Percentiles rank a stretch among this genome's conserved stretches.
Conservation (phyloP, 345 rosid species). For the Melaleuca quinquenervia region DNA sequence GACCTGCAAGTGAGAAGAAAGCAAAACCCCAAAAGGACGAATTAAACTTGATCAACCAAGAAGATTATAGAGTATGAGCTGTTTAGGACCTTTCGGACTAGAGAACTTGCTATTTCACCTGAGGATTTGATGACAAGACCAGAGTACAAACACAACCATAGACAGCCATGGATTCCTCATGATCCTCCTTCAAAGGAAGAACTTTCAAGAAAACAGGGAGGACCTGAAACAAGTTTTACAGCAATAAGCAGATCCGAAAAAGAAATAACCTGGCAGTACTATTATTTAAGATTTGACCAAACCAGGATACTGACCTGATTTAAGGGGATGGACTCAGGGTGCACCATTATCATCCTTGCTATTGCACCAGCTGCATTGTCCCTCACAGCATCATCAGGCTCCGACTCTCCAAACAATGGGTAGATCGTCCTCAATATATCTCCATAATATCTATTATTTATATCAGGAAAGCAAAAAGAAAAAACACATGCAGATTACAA, state of each 20-base stretch:
- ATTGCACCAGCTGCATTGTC: conserved; percentile 99
- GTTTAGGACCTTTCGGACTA: not conserved
- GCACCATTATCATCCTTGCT: conserved; percentile 93
- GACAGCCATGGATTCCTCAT: conserved; percentile 84
- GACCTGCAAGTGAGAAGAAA: conserved; percentile 31
- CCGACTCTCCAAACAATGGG: conserved; percentile 89
- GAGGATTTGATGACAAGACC: conserved; percentile 72
- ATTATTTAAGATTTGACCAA: not conserved
- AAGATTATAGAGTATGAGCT: not conserved
- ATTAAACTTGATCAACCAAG: not conserved
- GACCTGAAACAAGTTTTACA: conserved; percentile 33
- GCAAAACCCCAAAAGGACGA: not conserved
- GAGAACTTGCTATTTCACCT: conserved; percentile 27
- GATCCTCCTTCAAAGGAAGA: conserved; percentile 93
- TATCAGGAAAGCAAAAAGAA: conserved; percentile 28
- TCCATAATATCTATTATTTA: conserved; percentile 51
- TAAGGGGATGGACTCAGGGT: conserved; percentile 80
- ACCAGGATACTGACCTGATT: conserved; percentile 49
- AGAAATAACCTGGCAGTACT: not conserved
- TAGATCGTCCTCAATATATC: conserved; percentile 62
- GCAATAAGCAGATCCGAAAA: not conserved
- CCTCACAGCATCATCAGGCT: conserved; percentile 88
- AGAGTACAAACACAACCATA: conserved; percentile 75
- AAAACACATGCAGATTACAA: not conserved
- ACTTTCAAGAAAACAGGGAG: conserved; percentile 84